phyloP scores from a whole-genome alignment of 163 green algal genomes.

The Prototheca wickerhamii region DNA sequence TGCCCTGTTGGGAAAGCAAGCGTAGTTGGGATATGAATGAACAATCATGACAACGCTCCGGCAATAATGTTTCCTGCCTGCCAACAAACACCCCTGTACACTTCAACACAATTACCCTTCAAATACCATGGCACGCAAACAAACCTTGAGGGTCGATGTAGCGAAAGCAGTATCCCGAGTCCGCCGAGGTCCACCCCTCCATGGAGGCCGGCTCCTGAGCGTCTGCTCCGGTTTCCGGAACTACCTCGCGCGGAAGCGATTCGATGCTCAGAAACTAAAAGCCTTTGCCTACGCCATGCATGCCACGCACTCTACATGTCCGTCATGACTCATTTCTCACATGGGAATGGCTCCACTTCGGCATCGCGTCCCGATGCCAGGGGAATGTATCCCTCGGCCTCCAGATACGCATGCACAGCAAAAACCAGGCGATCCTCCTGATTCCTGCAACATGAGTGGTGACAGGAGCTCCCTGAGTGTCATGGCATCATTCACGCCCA shows the following conservation, averaged over 20 bases:
- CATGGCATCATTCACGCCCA: too few relatives aligned
- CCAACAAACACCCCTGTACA: too few relatives aligned
- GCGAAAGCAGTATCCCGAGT: constrained; percentile 22
- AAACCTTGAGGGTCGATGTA: constrained; percentile 24
- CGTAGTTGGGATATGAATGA: background rate
- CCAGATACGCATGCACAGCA: constrained; percentile 45
- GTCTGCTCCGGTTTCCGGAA: background rate
- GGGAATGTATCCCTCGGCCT: constrained; percentile 41
- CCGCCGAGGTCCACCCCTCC: constrained; percentile 20
- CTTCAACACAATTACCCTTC: too few relatives aligned
- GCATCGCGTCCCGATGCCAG: constrained; percentile 32
- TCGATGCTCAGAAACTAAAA: too few relatives aligned
- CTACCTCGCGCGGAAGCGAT: too few relatives aligned
- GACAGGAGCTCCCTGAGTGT: background rate
- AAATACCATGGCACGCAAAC: too few relatives aligned
- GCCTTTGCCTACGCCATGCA: too few relatives aligned
- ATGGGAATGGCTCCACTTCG: constrained; percentile 12
- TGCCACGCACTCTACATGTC: too few relatives aligned
- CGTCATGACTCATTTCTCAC: too few relatives aligned
- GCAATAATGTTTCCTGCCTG: too few relatives aligned
- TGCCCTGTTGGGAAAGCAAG: background rate
- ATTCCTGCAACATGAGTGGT: constrained; percentile 6
- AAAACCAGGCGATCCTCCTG: constrained; percentile 38
- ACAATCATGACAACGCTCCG: too few relatives aligned
- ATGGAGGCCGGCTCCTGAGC: constrained; percentile 6